phyloP scores from a whole-genome alignment of 1,284 basidiomycete genomes.

The Cryptococcus sp. region DNA sequence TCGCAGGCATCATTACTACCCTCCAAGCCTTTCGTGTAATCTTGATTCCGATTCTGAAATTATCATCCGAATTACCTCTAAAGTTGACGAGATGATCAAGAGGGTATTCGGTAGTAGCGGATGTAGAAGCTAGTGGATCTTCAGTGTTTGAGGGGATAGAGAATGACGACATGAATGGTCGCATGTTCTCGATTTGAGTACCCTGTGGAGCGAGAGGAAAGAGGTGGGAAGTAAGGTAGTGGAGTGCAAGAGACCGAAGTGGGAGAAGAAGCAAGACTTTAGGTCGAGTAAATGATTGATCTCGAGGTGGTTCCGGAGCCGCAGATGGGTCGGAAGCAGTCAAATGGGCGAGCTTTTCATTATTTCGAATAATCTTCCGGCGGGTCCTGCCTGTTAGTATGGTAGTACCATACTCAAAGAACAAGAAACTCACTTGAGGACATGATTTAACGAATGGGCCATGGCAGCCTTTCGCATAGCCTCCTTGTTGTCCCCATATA shows the following conservation, averaged over 20 bases:
- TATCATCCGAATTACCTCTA: slow-evolving; percentile 95
- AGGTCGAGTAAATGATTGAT: slow-evolving; percentile 96
- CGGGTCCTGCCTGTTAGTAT: slow-evolving; percentile 63
- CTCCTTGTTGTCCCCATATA: slow-evolving; percentile 41
- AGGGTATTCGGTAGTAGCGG: slow-evolving; percentile 64
- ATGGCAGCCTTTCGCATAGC: slow-evolving; percentile 62
- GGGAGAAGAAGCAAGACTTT: slow-evolving; percentile 88
- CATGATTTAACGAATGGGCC: slow-evolving; percentile 76
- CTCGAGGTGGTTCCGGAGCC: slow-evolving; percentile 66
- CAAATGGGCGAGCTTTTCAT: slow-evolving; percentile 74
- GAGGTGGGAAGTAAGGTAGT: slow-evolving; percentile 66
- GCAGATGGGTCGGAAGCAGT: slow-evolving; percentile 43
- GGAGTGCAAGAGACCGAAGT: slow-evolving; percentile 80
- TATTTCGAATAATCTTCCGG: slow-evolving; percentile 87
- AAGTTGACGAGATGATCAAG: slow-evolving; percentile 89
- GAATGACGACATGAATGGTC: slow-evolving; percentile 79
- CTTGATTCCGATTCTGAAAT: slow-evolving; percentile 87
- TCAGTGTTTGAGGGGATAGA: slow-evolving; percentile 67
- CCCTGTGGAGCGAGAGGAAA: slow-evolving; percentile 61
- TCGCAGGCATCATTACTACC: slow-evolving; percentile 62
- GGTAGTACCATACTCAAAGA: neutral
- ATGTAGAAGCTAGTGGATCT: slow-evolving; percentile 67
- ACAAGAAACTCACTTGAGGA: slow-evolving; percentile 62
- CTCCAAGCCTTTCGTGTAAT: slow-evolving; percentile 84
- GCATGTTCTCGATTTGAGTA: slow-evolving; percentile 75